Evolutionary conservation across 1,284 basidiomycete species (phyloP), one percentile per base, ranked within the genome.

Genomic region (Schizophyllum amplum): DNA sequence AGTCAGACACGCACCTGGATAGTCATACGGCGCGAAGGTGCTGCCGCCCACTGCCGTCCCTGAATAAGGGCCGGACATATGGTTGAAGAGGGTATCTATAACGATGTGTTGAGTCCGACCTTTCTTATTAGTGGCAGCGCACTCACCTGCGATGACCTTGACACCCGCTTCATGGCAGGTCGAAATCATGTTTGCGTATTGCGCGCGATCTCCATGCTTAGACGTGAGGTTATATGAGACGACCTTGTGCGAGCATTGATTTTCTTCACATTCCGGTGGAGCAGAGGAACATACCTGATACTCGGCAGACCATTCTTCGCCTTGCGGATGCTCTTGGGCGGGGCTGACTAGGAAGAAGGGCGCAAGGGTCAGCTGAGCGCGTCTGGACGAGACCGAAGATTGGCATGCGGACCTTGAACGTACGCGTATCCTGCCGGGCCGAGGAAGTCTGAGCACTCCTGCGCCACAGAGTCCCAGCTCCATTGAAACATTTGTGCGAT

Each of bases 11-110:
- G n/a, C n/a, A 61, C 83, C 80, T 9, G 81, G 79, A 65, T 84
- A 84, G 51, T 69, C 66, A 64, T 84, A 86, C 57, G 84, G 79
- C 1, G 80, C 81, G 67, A 78, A 85, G 0, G 71, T 66, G 53
- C 71, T 73, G 17, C 82, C 82, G 1, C 69, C 82, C 33, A 77
- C 71, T 3, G 83, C 83, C 5, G 73, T 77, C 0, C 82, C 80
- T 53, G 71, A 72, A 24, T 72, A 74, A 1, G 66, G 52, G 1
- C 77, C 81, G 4, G 81, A 64, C 83, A 86, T 86, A 64, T 87
- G 84, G 66, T 87, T 87, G 67, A 79, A 80, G 50, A 87, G 68
- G 0, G 81, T 81, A 63, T 86, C n/a, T n/a, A n/a, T n/a, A n/a
- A n/a, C n/a, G n/a, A n/a, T n/a, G n/a, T n/a, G n/a, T n/a, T n/a